A percentile compares a stretch with the other conserved stretches of the same genome.
These are phyloP conservation scores for Adansonia rubrostipa DNA, from an alignment of 441 rosid genomes.

Conservation along the genomic window DNA sequence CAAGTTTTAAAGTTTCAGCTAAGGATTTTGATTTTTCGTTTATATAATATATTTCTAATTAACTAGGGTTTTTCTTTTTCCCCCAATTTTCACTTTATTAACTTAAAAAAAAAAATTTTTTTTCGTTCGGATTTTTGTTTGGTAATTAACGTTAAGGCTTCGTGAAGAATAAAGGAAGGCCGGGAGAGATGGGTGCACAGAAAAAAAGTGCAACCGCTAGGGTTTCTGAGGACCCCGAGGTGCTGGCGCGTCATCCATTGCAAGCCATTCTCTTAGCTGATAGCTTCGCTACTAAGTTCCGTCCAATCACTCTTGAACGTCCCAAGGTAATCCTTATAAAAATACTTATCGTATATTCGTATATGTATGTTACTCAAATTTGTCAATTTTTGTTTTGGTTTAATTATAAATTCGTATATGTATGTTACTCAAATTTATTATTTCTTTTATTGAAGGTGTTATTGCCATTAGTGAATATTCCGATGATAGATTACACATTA, in stretches of 20 bases:
- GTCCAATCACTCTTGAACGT: conserved; percentile 96
- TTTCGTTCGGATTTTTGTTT: background rate
- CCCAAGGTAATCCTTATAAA: conserved; percentile 55
- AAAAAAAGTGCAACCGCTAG: conserved; percentile 60
- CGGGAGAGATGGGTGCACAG: conserved; percentile 62
- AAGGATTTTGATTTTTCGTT: no score
- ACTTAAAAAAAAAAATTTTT: background rate
- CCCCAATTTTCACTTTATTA: background rate
- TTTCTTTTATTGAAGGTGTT: conserved; percentile 56
- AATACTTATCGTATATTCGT: background rate
- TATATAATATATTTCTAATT: background rate
- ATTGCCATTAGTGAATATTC: conserved; percentile 77
- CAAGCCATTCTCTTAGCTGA: conserved; percentile 94
- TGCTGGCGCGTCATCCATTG: conserved; percentile 62
- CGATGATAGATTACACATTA: conserved; percentile 87
- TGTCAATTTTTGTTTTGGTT: background rate
- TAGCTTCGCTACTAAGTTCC: conserved; percentile 95
- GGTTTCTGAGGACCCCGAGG: conserved; percentile 77
- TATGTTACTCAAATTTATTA: background rate
- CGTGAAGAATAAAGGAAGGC: background rate
- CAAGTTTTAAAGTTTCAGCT: no score
- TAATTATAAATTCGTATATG: background rate
- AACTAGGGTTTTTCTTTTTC: background rate
- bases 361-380: background rate
- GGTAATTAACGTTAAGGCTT: background rate